Percentiles rank a stretch among this genome's conserved stretches.
Evolutionary conservation across 345 rosid genomes (phyloP).

Genomic region (Gossypium arboreum): DNA sequence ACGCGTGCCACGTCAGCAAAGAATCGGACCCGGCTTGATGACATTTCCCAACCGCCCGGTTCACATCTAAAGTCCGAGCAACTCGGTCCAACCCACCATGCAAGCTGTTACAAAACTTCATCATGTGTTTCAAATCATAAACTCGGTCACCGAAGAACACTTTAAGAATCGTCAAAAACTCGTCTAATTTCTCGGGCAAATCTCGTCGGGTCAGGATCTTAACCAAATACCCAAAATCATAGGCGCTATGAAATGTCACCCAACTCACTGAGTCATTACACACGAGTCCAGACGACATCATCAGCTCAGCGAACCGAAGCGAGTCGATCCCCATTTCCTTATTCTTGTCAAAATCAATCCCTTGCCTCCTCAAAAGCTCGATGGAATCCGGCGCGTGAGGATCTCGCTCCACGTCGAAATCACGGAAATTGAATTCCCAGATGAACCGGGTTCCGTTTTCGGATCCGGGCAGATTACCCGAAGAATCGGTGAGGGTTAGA

Average conservation of each 20-base stretch:
- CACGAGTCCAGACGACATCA: constrained; percentile 85
- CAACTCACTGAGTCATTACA: constrained; percentile 73
- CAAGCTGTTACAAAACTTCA: constrained; percentile 56
- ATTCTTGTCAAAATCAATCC: constrained; percentile 70
- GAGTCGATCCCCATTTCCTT: constrained; percentile 53
- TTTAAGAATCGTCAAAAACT: constrained; percentile 43
- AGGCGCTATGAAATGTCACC: constrained; percentile 90
- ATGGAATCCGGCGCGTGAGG: constrained; percentile 79
- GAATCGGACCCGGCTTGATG: constrained; percentile 96
- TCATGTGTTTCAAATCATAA: constrained; percentile 80
- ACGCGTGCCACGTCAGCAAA: constrained; percentile 78
- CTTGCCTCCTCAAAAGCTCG: constrained; percentile 70
- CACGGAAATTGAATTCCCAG: constrained; percentile 84
- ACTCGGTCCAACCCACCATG: constrained; percentile 77
- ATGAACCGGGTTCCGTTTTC: constrained; percentile 30
- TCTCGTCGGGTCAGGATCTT: constrained; percentile 66
- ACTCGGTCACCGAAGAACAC: constrained; percentile 55
- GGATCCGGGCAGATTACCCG: constrained; percentile 59
- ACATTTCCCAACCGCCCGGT: constrained; percentile 72
- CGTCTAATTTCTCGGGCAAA: constrained; percentile 44
- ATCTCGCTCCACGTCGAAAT: constrained; percentile 61
- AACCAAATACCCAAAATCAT: constrained; percentile 85
- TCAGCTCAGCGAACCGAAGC: constrained; percentile 59
- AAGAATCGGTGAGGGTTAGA: constrained; percentile 53
- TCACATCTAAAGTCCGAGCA: constrained; percentile 46